Percentiles rank a stretch among this genome's conserved stretches.
Evolutionary conservation across 305 asterid species (phyloP).

Genomic region (Salvia sclarea): DNA sequence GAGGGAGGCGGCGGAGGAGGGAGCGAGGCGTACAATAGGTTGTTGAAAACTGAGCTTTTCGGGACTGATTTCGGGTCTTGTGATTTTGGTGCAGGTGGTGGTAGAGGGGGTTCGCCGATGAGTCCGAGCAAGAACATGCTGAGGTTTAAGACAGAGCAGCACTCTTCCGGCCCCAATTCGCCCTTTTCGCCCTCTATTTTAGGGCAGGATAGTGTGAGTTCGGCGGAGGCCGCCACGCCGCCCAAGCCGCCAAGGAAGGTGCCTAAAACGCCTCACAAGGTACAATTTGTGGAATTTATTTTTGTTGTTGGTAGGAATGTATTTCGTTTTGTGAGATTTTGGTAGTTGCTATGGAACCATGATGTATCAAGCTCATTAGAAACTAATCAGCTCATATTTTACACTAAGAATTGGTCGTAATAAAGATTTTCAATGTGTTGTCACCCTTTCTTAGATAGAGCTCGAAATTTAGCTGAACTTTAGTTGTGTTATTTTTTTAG

Average conservation of each 20-base stretch:
- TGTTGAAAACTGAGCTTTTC: conserved; percentile 81
- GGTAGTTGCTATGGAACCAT: background rate
- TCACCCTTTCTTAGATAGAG: background rate
- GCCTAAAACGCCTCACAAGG: conserved; percentile 98
- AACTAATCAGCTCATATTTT: background rate
- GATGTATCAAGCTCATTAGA: conserved; percentile 3
- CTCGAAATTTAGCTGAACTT: background rate
- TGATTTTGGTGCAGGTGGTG: conserved; percentile 81
- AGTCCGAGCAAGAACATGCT: conserved; percentile 92
- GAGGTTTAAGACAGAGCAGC: conserved; percentile 88
- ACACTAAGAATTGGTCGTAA: background rate
- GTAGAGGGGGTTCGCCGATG: conserved; percentile 59
- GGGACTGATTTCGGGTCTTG: conserved; percentile 83
- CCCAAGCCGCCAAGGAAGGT: conserved; percentile 99
- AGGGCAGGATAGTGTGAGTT: conserved; percentile 55
- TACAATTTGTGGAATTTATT: conserved; percentile 28
- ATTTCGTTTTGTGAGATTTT: background rate
- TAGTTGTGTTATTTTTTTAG: background rate
- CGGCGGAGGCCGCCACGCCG: conserved; percentile 69
- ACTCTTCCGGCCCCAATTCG: conserved; percentile 68
- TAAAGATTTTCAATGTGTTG: too few relatives aligned
- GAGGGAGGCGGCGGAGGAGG: conserved; percentile 76
- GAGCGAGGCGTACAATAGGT: conserved; percentile 77
- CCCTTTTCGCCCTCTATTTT: conserved; percentile 80
- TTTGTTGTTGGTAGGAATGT: background rate